phyloP scores from a whole-genome alignment of 1,139 yeast genomes.

The Pichia sorboxylosa region DNA sequence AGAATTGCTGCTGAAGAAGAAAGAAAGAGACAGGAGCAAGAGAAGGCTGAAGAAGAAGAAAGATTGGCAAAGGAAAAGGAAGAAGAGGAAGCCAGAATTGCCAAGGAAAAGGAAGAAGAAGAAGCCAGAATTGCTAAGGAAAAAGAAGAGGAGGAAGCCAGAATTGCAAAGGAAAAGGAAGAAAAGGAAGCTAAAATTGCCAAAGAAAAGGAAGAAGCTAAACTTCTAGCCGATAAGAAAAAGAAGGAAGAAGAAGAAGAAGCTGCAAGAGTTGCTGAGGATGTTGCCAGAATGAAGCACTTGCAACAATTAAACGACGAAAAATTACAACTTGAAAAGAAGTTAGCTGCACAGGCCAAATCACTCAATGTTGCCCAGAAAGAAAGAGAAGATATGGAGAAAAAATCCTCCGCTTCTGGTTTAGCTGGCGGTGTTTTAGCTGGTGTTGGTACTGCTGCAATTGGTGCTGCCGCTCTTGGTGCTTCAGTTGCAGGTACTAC shows the following conservation, averaged over 20 bases:
- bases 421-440: slow-evolving; percentile 3
- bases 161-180: slow-evolving; percentile 20
- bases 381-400: not conserved
- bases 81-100: slow-evolving; percentile 18
- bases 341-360: slow-evolving; percentile 4
- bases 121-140: slow-evolving; percentile 25
- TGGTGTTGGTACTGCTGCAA: slow-evolving; percentile 9
- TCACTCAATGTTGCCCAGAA: slow-evolving; percentile 2
- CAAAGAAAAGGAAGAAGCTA: slow-evolving; percentile 10
- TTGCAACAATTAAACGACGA: slow-evolving; percentile 4
- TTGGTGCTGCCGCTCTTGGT: slow-evolving; percentile 10
- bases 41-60: slow-evolving; percentile 24
- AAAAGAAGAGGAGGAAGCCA: slow-evolving; percentile 16
- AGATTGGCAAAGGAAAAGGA: slow-evolving; percentile 15
- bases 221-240: slow-evolving; percentile 8
- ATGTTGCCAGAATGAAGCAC: slow-evolving; percentile 5
- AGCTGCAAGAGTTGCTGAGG: slow-evolving; percentile 6
- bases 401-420: slow-evolving; percentile 2
- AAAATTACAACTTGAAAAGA: slow-evolving; percentile 4
- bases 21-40: slow-evolving; percentile 31
- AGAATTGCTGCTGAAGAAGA: slow-evolving; percentile 34
- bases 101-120: slow-evolving; percentile 31
- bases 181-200: slow-evolving; percentile 10
- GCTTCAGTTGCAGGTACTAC: slow-evolving; percentile 8
- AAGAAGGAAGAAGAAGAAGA: slow-evolving; percentile 9